Conservation (phyloP, 495 filamentous ascomycete species). For the Penicillium angulare region DNA sequence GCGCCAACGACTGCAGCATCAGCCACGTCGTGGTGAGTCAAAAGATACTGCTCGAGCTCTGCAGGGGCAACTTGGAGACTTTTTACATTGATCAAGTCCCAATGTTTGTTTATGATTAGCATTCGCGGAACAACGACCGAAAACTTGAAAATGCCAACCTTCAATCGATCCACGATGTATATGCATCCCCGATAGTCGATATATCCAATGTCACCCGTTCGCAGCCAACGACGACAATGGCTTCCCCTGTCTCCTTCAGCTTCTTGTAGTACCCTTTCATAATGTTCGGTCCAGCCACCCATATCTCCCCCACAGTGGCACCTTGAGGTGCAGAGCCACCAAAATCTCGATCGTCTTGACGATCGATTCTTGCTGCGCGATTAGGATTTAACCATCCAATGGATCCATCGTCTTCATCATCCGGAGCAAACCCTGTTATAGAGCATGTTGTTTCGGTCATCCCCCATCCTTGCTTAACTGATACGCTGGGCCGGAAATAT, state of each 20-base stretch:
- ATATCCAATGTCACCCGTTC: not conserved
- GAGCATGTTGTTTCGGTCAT: not conserved
- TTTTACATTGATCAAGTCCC: not conserved
- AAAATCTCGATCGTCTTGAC: not conserved
- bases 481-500: not conserved
- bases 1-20: not conserved
- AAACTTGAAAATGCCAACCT: not conserved
- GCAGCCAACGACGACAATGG: not conserved
- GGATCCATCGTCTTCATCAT: not conserved
- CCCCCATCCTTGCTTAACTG: not conserved
- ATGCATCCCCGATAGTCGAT: not conserved
- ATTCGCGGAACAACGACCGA: not conserved
- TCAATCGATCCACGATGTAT: not conserved
- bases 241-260: not conserved
- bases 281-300: not conserved
- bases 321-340: not conserved
- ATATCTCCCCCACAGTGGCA: not conserved
- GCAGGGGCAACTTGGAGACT: not conserved
- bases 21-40: not conserved
- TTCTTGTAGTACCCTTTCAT: not conserved
- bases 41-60: not conserved
- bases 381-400: not conserved
- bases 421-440: not conserved
- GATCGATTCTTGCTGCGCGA: not conserved
- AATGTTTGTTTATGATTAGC: not conserved